phyloP scores from a whole-genome alignment of 2,329 filamentous ascomycete genomes.

The Huntiella omanensis region DNA sequence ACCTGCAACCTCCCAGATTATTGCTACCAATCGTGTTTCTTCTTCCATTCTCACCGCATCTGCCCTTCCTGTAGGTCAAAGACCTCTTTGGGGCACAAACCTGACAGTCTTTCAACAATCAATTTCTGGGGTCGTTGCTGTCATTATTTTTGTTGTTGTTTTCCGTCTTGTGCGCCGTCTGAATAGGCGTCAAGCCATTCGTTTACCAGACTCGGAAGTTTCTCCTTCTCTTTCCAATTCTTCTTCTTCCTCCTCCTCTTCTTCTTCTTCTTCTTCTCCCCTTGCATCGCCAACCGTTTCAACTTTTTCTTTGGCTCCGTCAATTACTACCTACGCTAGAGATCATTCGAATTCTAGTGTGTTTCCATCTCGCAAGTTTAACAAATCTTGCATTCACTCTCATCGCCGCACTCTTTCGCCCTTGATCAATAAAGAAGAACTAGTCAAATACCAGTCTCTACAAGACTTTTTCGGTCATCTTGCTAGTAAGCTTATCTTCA shows the following conservation, averaged over 20 bases:
- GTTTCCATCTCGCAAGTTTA: background rate
- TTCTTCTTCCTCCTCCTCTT: background rate
- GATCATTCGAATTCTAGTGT: background rate
- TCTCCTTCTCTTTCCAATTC: constrained; percentile 1
- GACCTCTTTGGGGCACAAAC: background rate
- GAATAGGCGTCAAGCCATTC: too few species aligned
- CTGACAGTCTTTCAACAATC: background rate
- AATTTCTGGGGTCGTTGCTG: background rate
- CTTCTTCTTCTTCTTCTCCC: constrained; percentile 1
- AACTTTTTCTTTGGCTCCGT: background rate
- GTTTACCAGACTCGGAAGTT: too few species aligned
- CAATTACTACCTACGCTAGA: constrained; percentile 7
- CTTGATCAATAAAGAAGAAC: background rate
- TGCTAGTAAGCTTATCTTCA: too few species aligned
- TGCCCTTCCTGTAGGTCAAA: background rate
- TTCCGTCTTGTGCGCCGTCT: background rate
- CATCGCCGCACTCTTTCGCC: constrained; percentile 1
- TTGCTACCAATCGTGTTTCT: background rate
- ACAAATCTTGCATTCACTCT: background rate
- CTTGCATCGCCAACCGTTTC: background rate
- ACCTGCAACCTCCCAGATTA: too few species aligned
- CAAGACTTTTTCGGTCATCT: too few species aligned
- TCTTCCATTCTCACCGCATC: background rate
- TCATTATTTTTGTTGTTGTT: background rate
- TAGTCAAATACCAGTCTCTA: background rate